Evolutionary conservation across 2,329 filamentous ascomycete species (phyloP).

Genomic region (Penicillium hesseltinei): DNA sequence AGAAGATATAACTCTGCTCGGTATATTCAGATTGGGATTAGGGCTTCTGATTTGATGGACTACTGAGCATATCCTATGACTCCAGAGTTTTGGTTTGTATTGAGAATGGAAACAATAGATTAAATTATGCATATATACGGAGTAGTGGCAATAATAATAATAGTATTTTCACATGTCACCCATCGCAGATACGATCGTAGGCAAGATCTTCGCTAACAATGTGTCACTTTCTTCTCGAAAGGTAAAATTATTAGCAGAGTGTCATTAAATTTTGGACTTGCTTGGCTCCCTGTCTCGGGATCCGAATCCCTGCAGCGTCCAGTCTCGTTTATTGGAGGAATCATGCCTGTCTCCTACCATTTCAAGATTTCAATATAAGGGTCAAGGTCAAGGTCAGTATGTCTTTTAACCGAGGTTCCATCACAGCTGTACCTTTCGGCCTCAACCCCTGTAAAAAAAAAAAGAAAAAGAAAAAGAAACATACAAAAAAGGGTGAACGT

Average conservation of each 20-base stretch:
- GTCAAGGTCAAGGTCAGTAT: not conserved
- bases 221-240: constrained; percentile 1
- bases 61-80: too few species aligned
- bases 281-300: constrained; percentile 10
- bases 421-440: not conserved
- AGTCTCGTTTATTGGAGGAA: constrained; percentile 2
- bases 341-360: not conserved
- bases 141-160: not conserved
- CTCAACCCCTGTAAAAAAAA: not conserved
- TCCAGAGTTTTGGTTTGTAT: too few species aligned
- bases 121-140: not conserved
- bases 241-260: not conserved
- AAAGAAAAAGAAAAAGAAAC: not conserved
- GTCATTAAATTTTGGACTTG: not conserved
- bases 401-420: not conserved
- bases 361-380: constrained; percentile 4
- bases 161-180: not conserved
- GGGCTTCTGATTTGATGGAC: too few species aligned
- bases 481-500: too few species aligned
- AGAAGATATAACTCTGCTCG: too few species aligned
- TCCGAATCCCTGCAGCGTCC: constrained; percentile 14
- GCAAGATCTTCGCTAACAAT: not conserved
- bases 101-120: too few species aligned
- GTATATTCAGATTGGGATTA: too few species aligned
- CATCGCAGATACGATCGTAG: not conserved